phyloP scores from a whole-genome alignment of 805 yeast genomes.

The Tanozyma kutaoensis region DNA sequence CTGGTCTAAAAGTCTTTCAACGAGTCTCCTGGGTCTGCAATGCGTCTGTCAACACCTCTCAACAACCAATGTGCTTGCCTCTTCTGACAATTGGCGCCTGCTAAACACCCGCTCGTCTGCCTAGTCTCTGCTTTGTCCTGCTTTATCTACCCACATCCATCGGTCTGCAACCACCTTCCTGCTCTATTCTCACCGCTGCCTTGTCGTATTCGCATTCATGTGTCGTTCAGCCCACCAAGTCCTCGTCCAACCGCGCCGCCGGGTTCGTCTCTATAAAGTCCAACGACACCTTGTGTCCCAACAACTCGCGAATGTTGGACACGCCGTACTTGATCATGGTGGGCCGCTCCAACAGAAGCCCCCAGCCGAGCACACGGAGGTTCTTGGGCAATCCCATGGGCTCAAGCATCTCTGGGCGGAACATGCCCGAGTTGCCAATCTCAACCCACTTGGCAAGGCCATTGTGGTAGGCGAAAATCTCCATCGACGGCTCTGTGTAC shows the following conservation, averaged over 20 bases:
- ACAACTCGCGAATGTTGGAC: constrained; percentile 86
- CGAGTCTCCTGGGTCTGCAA: too few relatives aligned
- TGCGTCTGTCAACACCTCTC: too few relatives aligned
- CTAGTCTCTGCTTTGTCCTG: too few relatives aligned
- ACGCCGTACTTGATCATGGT: constrained; percentile 98
- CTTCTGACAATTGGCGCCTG: too few relatives aligned
- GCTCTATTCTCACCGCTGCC: too few relatives aligned
- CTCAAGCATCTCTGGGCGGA: constrained; percentile 98
- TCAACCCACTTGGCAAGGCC: constrained; percentile 97
- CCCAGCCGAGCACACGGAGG: constrained; percentile 94
- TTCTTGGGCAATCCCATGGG: constrained; percentile 95
- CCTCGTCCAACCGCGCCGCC: constrained; percentile 86
- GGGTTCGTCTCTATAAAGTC: constrained; percentile 94
- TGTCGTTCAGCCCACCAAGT: too few relatives aligned
- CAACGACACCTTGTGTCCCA: constrained; percentile 93
- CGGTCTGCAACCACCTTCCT: too few relatives aligned
- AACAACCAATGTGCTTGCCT: too few relatives aligned
- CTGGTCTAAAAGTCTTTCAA: too few relatives aligned
- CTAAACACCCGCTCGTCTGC: too few relatives aligned
- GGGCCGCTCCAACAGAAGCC: constrained; percentile 93
- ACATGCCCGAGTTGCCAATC: constrained; percentile 99
- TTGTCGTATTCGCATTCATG: too few relatives aligned
- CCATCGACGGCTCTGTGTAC: constrained; percentile 97
- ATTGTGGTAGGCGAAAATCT: constrained; percentile 92
- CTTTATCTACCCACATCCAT: too few relatives aligned